Conservation (phyloP, 2,329 filamentous ascomycete genomes). For the Lecanicillium sp. region DNA sequence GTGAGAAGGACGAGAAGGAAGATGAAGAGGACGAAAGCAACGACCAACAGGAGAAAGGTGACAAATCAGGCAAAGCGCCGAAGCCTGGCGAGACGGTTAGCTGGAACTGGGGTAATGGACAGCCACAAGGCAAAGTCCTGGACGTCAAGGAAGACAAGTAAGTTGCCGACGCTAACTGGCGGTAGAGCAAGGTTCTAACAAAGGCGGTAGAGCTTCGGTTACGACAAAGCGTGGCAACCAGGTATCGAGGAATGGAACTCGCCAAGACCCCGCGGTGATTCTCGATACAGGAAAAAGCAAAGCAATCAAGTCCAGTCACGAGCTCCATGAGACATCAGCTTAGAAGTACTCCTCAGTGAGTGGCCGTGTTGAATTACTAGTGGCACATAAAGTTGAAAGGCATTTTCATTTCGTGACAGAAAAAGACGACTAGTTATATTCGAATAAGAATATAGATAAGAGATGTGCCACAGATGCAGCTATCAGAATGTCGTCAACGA, state of each 20-base stretch:
- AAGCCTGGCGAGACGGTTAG: slow-evolving; percentile 38
- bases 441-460: not conserved
- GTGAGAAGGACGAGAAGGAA: slow-evolving; percentile 20
- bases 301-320: slow-evolving; percentile 35
- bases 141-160: slow-evolving; percentile 31
- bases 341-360: too few species aligned
- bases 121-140: slow-evolving; percentile 38
- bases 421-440: not conserved
- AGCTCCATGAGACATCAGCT: slow-evolving; percentile 26
- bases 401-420: too few species aligned
- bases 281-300: slow-evolving; percentile 37
- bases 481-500: too few species aligned
- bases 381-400: too few species aligned
- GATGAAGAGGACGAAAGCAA: slow-evolving; percentile 15
- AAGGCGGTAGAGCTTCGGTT: slow-evolving; percentile 29
- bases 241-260: slow-evolving; percentile 33
- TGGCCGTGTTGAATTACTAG: too few species aligned
- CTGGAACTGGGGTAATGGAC: slow-evolving; percentile 40
- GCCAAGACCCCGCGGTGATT: slow-evolving; percentile 38
- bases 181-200: slow-evolving; percentile 2
- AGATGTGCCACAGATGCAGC: too few species aligned
- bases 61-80: slow-evolving; percentile 26
- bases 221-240: slow-evolving; percentile 36
- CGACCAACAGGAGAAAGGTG: slow-evolving; percentile 13
- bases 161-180: not conserved